These are phyloP conservation scores for Aspergillus thermomutatus DNA, from an alignment of 2,329 filamentous ascomycete species.

Conservation along the genomic window DNA sequence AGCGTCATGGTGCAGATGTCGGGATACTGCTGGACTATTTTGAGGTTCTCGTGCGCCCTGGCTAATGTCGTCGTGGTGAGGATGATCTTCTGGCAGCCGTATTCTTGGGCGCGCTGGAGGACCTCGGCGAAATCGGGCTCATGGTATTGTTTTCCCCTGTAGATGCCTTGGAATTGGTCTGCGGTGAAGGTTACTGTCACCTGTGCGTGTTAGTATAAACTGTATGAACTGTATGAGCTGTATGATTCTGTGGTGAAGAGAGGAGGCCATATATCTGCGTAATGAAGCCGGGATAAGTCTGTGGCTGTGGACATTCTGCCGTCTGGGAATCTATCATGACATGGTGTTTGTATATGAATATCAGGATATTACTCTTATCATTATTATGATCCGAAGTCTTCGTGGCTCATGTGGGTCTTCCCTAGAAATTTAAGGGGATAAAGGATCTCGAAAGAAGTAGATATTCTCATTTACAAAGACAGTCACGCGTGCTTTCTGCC, in stretches of 20 bases:
- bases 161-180: slow-evolving; percentile 48
- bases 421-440: neutral
- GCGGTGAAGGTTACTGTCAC: slow-evolving; percentile 29
- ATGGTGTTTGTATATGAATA: no score
- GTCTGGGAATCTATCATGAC: no score
- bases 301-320: no score
- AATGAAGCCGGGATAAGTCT: no score
- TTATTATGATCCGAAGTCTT: neutral
- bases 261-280: no score
- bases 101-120: slow-evolving; percentile 15
- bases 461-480: no score
- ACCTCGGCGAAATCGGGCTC: slow-evolving; percentile 42
- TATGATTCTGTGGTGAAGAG: no score
- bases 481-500: no score
- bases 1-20: slow-evolving; percentile 46
- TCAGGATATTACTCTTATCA: no score
- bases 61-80: slow-evolving; percentile 41
- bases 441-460: no score
- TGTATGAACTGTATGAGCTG: no score
- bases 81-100: slow-evolving; percentile 21
- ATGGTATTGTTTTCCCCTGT: slow-evolving; percentile 50
- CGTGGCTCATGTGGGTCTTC: neutral
- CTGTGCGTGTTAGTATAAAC: slow-evolving; percentile 11
- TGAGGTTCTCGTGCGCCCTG: slow-evolving; percentile 42
- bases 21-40: slow-evolving; percentile 27